A percentile compares a stretch with the other conserved stretches of the same genome.
Evolutionary conservation across 2,329 filamentous ascomycete genomes (phyloP).

Genomic region (Colletotrichum spinosum): DNA sequence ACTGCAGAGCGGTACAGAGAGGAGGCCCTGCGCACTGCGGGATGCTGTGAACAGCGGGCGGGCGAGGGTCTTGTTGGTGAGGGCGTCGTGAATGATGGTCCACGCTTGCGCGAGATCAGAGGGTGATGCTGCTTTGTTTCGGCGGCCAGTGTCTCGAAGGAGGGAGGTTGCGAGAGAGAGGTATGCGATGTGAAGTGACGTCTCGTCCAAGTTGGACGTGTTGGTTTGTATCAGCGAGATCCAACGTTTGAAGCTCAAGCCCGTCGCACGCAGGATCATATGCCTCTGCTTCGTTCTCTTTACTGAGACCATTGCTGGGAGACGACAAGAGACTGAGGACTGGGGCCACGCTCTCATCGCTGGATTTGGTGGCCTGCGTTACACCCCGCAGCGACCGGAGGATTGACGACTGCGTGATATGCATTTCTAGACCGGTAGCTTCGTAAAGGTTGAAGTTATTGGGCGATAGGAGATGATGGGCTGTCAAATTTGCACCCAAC

Average conservation of each 20-base stretch:
- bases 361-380: slow-evolving; percentile 9
- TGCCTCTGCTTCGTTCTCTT: background rate
- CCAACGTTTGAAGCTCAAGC: slow-evolving; percentile 1
- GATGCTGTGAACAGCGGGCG: slow-evolving; percentile 18
- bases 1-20: slow-evolving; percentile 49
- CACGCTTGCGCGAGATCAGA: slow-evolving; percentile 1
- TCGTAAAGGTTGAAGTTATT: too few species aligned
- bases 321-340: background rate
- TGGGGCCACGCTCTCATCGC: background rate
- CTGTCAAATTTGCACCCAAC: too few species aligned
- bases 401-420: background rate
- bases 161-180: slow-evolving; percentile 11
- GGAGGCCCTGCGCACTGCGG: slow-evolving; percentile 50
- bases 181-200: background rate
- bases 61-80: background rate
- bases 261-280: too few species aligned
- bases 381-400: background rate
- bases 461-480: too few species aligned
- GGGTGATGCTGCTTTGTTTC: background rate
- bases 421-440: background rate
- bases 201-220: background rate
- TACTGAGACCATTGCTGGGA: background rate
- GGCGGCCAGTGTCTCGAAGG: slow-evolving; percentile 13
- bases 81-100: slow-evolving; percentile 4
- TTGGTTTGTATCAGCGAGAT: background rate